phyloP scores from a whole-genome alignment of 495 filamentous ascomycete genomes.

The Chaetomidium leptoderma region DNA sequence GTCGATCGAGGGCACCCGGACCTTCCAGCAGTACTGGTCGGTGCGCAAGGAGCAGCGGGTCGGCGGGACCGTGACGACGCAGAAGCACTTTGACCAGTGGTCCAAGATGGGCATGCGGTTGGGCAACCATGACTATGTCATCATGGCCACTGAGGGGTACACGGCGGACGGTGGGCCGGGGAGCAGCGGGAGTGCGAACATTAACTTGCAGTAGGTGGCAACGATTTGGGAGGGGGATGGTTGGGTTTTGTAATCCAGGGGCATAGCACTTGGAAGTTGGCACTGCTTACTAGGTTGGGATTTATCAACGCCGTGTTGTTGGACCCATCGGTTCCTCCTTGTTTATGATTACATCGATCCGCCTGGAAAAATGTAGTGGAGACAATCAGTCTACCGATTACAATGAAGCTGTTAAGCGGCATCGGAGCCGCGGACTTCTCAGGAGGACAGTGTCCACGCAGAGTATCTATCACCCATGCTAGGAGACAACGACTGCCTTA shows the following conservation, averaged over 20 bases:
- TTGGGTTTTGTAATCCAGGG: neutral
- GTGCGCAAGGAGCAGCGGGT: conserved; percentile 52
- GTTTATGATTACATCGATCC: no score
- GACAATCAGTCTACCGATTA: no score
- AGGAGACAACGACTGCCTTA: no score
- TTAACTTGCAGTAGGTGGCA: conserved; percentile 17
- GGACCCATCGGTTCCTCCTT: no score
- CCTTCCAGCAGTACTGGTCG: conserved; percentile 62
- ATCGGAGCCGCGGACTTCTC: no score
- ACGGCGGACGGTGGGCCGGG: conserved; percentile 27
- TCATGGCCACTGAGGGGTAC: conserved; percentile 57
- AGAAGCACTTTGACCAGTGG: conserved; percentile 60
- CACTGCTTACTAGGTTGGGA: no score
- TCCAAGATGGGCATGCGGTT: conserved; percentile 43
- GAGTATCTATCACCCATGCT: no score
- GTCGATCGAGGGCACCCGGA: conserved; percentile 55
- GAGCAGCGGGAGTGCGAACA: conserved; percentile 15
- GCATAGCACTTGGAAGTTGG: neutral
- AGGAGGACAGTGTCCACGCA: no score
- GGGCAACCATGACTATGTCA: conserved; percentile 53
- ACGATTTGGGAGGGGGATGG: neutral
- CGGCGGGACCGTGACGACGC: conserved; percentile 46
- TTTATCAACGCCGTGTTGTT: no score
- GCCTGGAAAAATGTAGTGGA: no score
- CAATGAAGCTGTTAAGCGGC: no score